Evolutionary conservation across 257 asterid species (phyloP).

Genomic region (Echium plantagineum): DNA sequence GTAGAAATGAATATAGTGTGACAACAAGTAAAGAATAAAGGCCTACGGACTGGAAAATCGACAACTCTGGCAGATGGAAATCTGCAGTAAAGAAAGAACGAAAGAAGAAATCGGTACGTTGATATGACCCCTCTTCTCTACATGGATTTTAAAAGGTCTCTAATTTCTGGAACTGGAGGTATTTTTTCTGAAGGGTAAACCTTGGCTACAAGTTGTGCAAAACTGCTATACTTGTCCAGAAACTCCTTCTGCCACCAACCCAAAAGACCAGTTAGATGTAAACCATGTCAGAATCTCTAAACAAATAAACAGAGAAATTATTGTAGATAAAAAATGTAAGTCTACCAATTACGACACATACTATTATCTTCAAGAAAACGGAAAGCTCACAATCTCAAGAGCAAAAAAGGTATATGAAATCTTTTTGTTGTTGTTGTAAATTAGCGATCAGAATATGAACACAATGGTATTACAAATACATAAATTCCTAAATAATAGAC

Average conservation of each 20-base stretch:
- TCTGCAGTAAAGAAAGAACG: no score
- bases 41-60: not conserved
- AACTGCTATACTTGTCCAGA: slow-evolving; percentile 76
- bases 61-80: no score
- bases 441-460: no score
- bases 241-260: slow-evolving; percentile 59
- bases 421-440: no score
- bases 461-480: no score
- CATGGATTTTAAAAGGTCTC: slow-evolving; percentile 66
- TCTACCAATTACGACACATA: no score
- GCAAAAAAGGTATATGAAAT: no score
- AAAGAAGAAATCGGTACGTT: not conserved
- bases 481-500: no score
- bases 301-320: not conserved
- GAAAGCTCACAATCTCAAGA: no score
- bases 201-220: slow-evolving; percentile 73
- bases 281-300: not conserved
- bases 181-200: slow-evolving; percentile 74
- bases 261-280: not conserved
- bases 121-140: slow-evolving; percentile 20
- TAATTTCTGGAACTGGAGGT: slow-evolving; percentile 68
- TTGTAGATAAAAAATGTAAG: no score
- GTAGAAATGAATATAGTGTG: not conserved
- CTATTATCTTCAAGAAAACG: no score
- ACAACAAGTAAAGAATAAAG: not conserved